Percentiles rank a stretch among this genome's conserved stretches.
These are phyloP conservation scores for Eragrostis curvula DNA, from an alignment of 176 grass and related monocot genomes.

Conservation along the genomic window DNA sequence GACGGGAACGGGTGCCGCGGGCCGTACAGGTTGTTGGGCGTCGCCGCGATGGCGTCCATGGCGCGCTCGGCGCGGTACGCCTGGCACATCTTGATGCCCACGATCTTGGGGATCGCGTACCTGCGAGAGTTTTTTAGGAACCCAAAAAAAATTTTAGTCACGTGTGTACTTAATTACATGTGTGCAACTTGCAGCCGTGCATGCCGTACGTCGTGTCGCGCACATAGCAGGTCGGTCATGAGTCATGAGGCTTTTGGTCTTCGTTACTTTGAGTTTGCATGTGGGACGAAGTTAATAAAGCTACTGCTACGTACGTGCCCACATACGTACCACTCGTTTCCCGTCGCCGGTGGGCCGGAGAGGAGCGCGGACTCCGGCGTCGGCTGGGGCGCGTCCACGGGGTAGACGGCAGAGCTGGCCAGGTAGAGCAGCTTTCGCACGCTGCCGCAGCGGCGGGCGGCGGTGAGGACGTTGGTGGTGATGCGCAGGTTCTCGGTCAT, in stretches of 20 bases:
- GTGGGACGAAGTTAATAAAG: too few species aligned
- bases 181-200: not conserved
- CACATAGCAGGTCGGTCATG: too few species aligned
- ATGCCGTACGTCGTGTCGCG: too few species aligned
- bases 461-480: slow-evolving; percentile 53
- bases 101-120: slow-evolving; percentile 58
- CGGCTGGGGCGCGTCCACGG: slow-evolving; percentile 50
- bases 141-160: too few species aligned
- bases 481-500: slow-evolving; percentile 57
- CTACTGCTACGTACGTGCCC: too few species aligned
- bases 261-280: too few species aligned
- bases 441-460: slow-evolving; percentile 43
- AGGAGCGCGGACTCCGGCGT: slow-evolving; percentile 59
- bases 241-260: too few species aligned
- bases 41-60: slow-evolving; percentile 54
- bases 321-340: slow-evolving; percentile 71
- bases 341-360: slow-evolving; percentile 45
- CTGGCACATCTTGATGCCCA: slow-evolving; percentile 73
- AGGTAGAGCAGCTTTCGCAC: slow-evolving; percentile 62
- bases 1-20: slow-evolving; percentile 53
- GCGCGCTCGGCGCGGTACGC: slow-evolving; percentile 53
- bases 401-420: slow-evolving; percentile 56
- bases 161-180: too few species aligned
- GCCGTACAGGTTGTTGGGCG: slow-evolving; percentile 63
- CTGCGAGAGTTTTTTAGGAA: slow-evolving; percentile 16